These are phyloP conservation scores for Fusarium algeriense DNA, from an alignment of 2,329 filamentous ascomycete genomes.

Conservation along the genomic window DNA sequence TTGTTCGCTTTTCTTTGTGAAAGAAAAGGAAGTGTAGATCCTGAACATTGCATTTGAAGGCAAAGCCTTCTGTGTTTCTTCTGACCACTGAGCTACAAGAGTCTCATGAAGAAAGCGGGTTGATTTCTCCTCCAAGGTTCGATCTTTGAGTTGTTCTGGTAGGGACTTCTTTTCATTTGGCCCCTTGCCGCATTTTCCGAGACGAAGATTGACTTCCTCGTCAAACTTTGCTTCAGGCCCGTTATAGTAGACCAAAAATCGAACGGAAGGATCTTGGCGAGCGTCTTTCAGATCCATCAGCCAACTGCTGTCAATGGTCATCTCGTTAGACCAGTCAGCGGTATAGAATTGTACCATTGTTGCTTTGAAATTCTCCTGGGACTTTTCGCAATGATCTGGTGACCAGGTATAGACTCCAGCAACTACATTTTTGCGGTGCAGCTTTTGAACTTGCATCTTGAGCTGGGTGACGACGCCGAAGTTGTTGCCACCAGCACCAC, in stretches of 20 bases:
- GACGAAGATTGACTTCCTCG: background rate
- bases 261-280: slow-evolving; percentile 2
- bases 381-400: fast-evolving
- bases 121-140: background rate
- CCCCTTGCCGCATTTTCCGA: background rate
- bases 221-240: slow-evolving; percentile 17
- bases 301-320: slow-evolving; percentile 48
- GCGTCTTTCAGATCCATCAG: slow-evolving; percentile 23
- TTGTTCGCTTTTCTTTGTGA: background rate
- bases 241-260: slow-evolving; percentile 35
- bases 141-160: slow-evolving; percentile 40
- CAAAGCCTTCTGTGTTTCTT: background rate
- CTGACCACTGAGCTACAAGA: slow-evolving; percentile 13
- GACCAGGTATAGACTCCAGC: slow-evolving; percentile 47
- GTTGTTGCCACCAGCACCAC: slow-evolving; percentile 56
- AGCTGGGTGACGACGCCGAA: slow-evolving; percentile 54
- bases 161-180: fast-evolving
- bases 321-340: slow-evolving; percentile 41
- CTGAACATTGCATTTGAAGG: background rate
- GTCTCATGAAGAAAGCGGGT: slow-evolving; percentile 1
- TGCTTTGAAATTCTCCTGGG: background rate
- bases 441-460: slow-evolving; percentile 44
- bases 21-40: background rate
- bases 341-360: slow-evolving; percentile 48
- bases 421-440: slow-evolving; percentile 29